A percentile compares a stretch with the other conserved stretches of the same genome.
These are phyloP conservation scores for Ophiostoma sp. DNA, from an alignment of 2,329 filamentous ascomycete species.

Conservation along the genomic window DNA sequence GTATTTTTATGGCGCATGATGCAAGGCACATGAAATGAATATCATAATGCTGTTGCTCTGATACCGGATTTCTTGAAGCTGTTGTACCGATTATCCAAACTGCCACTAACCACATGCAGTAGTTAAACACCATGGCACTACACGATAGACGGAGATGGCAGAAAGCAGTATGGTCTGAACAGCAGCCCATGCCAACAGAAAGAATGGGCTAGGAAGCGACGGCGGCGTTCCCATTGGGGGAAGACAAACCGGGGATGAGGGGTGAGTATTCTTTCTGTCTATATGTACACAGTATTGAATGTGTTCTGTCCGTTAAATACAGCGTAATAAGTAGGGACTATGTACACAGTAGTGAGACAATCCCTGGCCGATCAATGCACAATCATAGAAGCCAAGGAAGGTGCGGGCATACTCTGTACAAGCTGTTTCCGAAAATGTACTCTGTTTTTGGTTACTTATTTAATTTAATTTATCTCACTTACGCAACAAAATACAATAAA, in stretches of 20 bases:
- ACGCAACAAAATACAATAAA: background rate
- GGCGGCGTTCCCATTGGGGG: slow-evolving; percentile 3
- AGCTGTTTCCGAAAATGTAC: too few relatives aligned
- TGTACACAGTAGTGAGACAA: background rate
- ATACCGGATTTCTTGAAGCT: too few relatives aligned
- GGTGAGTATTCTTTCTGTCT: too few relatives aligned
- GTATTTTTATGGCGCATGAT: too few relatives aligned
- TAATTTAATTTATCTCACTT: background rate
- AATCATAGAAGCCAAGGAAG: slow-evolving; percentile 10
- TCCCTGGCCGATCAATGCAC: slow-evolving; percentile 9
- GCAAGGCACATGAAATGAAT: too few relatives aligned
- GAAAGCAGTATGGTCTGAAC: background rate
- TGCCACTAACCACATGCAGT: too few relatives aligned
- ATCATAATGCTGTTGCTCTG: too few relatives aligned
- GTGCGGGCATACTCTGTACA: background rate
- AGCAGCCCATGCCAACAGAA: background rate
- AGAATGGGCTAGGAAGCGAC: background rate
- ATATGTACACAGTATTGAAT: too few relatives aligned
- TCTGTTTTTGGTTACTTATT: too few relatives aligned
- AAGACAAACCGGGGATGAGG: background rate
- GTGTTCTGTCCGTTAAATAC: background rate
- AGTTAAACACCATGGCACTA: too few relatives aligned
- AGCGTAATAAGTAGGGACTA: background rate
- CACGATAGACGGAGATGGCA: background rate
- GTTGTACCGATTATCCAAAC: too few relatives aligned